Evolutionary conservation across 805 yeast genomes (phyloP), one percentile per base, ranked within the genome.

Genomic region (Ogataea degrootiae): DNA sequence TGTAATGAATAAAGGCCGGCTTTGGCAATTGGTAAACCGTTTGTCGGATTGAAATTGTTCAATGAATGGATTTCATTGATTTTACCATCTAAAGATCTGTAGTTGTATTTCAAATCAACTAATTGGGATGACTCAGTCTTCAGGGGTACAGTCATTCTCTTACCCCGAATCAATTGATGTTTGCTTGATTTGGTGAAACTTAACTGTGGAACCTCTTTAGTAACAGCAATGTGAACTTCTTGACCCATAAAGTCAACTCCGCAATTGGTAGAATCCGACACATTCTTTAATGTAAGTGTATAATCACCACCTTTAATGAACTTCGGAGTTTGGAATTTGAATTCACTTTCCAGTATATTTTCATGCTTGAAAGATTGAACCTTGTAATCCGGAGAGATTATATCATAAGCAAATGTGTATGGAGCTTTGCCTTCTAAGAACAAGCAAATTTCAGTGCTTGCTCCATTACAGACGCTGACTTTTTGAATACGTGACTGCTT

Each of bases 341-440:
- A 71, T 1, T 55, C 52, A 46, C 69, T 62, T 0, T 61, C 63
- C 3, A 54, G 55, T 40, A 81, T 74, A 39, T 72, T 71, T 9
- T 70, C 68, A 6, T 75, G 62, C 0, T 66, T 63, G 42, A 67
- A 74, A 6, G 78, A 65, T 14, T 70, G 48, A 5, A 56, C 61
- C 52, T 80, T 69, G 51, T 75, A 73, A 50, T 74, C 73, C 2
- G 82, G 75, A 45, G 83, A 84, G 17, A 85, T 64, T 21, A 92
- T 68, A 45, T 82, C 86, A 65, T 90, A 91, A 21, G 71, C 73
- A 45, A 94, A 71, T 2, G 76, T 69, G 55, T 85, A 88, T 4
- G 98, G 98, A 0, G 85, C 78, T 53, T 82, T 82, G 14, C 99
- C 99, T 42, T 77, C 80, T 21, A 94, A 75, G 9, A 63, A 61